Base-by-base conservation (phyloP, 768 basidiomycete genomes). In the Macrolepiota albuminosa region DNA sequence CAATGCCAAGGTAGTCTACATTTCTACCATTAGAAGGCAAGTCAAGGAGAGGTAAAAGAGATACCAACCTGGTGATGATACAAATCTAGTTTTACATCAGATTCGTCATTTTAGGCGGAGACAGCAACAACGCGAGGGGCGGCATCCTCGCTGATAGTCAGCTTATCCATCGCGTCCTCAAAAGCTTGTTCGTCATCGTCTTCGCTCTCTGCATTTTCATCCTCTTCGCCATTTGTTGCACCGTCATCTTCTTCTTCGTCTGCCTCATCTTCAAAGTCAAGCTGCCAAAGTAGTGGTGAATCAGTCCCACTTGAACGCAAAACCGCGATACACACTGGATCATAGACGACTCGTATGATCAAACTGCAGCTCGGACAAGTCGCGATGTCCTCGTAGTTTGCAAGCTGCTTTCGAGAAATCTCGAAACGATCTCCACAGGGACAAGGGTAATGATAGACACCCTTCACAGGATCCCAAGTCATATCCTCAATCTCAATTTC, bases 401-500 rank as follows among this genome's bases (percentile, higher is more conserved):
- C 83, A 8, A 98, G 84, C 73, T 98, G 94, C 62, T 78, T 76
- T 65, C 89, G 84, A 34, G 89, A 85, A 64, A 98, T 98, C 73
- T 98, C 96, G 76, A 98, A 99, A 45, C 95, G 87, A 75, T 99
- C 96, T 9, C 96, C 96, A 69, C 96, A 98, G 1, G 96, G 95
- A 69, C 95, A 99, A 0, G 95, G 96, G 72, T 95, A 97, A 78
- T 98, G 95, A 69, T 87, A 98, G 5, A 98, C 89, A 45, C 81
- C 70, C 69, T 88, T 91, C 57, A 81, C 84, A 26, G 81, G 79
- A 71, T 96, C 94, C 92, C 93, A 97, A 16, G 76, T 82, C 88
- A 97, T 95, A 68, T 97, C 95, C 70, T 98, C 96, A 56, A 98
- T 97, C 71, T 98, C 95, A 31, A 98, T 86, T 73, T 97, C 95